Evolutionary conservation across 2,329 filamentous ascomycete genomes (phyloP).

Genomic region (Aspergillus sp.): DNA sequence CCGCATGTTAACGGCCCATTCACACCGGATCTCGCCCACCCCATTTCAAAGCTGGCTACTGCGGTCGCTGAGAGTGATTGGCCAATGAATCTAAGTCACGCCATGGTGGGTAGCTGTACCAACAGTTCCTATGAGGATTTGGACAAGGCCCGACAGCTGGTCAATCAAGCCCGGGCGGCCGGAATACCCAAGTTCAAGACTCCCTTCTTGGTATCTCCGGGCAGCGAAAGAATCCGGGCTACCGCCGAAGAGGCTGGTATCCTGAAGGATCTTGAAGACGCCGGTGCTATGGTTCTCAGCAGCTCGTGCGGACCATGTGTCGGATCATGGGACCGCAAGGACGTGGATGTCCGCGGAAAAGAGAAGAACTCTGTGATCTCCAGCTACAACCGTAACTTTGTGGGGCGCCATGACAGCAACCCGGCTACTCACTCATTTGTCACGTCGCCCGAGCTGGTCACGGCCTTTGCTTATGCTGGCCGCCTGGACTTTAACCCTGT

Average conservation of each 20-base stretch:
- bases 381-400: constrained; percentile 99
- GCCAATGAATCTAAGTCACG: constrained; percentile 91
- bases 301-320: constrained; percentile 91
- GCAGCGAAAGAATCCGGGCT: constrained; percentile 89
- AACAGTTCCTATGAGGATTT: constrained; percentile 86
- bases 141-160: constrained; percentile 61
- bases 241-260: constrained; percentile 86
- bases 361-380: constrained; percentile 93
- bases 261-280: constrained; percentile 88
- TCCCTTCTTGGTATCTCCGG: constrained; percentile 87
- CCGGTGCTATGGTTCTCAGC: constrained; percentile 85
- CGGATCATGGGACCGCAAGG: constrained; percentile 86
- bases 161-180: constrained; percentile 80
- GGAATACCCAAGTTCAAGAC: constrained; percentile 82
- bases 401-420: constrained; percentile 91
- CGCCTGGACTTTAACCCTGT: constrained; percentile 23
- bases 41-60: constrained; percentile 91
- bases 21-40: constrained; percentile 92
- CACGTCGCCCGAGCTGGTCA: constrained; percentile 81
- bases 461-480: constrained; percentile 78
- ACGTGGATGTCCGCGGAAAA: constrained; percentile 71
- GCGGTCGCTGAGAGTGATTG: constrained; percentile 87
- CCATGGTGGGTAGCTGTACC: constrained; percentile 94
- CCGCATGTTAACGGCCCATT: constrained; percentile 97
- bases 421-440: constrained; percentile 90